Evolutionary conservation across 179 eudicot genomes (phyloP), one percentile per base, ranked within the genome.

Genomic region (Carnegiea gigantea): DNA sequence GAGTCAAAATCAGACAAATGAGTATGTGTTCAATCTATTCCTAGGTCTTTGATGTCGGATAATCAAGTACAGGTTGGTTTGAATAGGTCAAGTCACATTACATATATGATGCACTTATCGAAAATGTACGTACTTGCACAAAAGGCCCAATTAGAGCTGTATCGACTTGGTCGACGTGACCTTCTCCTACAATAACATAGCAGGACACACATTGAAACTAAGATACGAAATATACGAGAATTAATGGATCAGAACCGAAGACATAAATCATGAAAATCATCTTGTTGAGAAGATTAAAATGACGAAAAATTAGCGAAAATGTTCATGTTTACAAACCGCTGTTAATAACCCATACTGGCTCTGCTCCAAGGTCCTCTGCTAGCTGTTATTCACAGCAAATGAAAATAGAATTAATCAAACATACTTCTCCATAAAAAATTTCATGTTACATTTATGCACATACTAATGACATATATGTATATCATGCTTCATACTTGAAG

Each of bases 291-390:
- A 1, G 53, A 48, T 48, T 11, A 48, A 48, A 3, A 48, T 12
- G 8, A 48, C 8, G 53, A 48, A 48, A 48, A 48, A 40, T 48
- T 48, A 0, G 30, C 6, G 46, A 12, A 9, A 26, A 76, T 70
- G 62, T 49, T 71, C 26, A 53, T 5, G 26, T 73, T 33, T 30
- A 68, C 65, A 6, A 79, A 87, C 95, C 95, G 79, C 53, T 88
- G 82, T 90, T 90, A 67, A 90, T 82, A 18, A 92, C 95, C 93
- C 95, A 92, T 23, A 92, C 84, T 3, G 95, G 91, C 78, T 76
- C 79, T 73, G 90, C 89, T 68, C 85, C 89, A 70, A 92, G 88
- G 73, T 92, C 95, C 83, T 92, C 93, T 33, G 95, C 93, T 72
- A 89, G 79, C 95, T 92, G 81, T 54, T 65, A 10, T 40, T 33